Percentiles rank a stretch among this genome's conserved stretches.
Conservation (phyloP, 208 protist species). For the Trypanosoma boissoni region DNA sequence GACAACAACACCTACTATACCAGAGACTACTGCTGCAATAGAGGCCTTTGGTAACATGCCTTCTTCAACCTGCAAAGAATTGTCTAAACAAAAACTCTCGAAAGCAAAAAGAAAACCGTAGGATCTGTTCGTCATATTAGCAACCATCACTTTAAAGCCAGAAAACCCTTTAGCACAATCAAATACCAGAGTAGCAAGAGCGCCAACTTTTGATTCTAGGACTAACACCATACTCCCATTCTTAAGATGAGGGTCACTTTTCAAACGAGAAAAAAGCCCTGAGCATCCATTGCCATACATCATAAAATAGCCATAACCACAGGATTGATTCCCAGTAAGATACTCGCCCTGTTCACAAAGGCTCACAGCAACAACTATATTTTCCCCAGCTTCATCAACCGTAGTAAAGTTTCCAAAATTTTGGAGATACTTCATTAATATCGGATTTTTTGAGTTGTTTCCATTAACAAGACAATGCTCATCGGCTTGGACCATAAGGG, state of each 20-base stretch:
- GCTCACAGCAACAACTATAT: constrained; percentile 14
- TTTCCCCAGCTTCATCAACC: neutral
- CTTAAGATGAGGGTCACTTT: neutral
- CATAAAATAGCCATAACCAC: constrained; percentile 17
- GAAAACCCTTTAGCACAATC: constrained; percentile 1
- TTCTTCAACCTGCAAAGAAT: neutral
- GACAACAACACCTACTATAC: constrained; percentile 17
- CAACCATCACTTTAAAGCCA: constrained; percentile 2
- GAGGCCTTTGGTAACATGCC: constrained; percentile 7
- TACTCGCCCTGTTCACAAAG: constrained; percentile 9
- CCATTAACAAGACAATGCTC: constrained; percentile 7
- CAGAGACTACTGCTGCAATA: constrained; percentile 19
- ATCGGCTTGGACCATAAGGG: neutral
- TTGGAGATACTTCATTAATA: constrained; percentile 15
- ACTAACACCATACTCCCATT: constrained; percentile 15
- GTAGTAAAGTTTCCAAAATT: constrained; percentile 17
- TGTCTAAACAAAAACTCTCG: constrained; percentile 10
- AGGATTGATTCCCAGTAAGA: neutral
- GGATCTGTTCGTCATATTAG: neutral
- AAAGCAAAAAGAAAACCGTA: constrained; percentile 16
- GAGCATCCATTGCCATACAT: constrained; percentile 7
- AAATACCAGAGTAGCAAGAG: neutral
- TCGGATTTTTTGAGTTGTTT: neutral
- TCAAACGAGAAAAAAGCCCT: constrained; percentile 2
- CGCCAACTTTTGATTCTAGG: neutral